These are phyloP conservation scores for Aspergillus calidoustus DNA, from an alignment of 2,329 filamentous ascomycete genomes.

Conservation along the genomic window DNA sequence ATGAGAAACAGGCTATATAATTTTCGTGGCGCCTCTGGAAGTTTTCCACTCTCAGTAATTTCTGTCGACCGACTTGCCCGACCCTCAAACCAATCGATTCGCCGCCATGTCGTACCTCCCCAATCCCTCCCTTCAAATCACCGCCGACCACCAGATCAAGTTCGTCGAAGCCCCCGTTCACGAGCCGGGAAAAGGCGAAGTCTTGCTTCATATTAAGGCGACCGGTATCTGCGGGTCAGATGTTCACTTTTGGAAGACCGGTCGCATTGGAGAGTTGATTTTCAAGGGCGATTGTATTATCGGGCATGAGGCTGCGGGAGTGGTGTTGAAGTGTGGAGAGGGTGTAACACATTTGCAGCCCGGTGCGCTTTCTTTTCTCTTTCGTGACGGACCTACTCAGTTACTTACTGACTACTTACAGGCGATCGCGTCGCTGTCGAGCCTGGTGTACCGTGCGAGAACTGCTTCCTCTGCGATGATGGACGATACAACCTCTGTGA, in stretches of 20 bases:
- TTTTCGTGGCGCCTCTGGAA: background rate
- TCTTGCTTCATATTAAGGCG: slow-evolving; percentile 64
- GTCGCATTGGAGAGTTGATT: slow-evolving; percentile 65
- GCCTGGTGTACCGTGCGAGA: slow-evolving; percentile 66
- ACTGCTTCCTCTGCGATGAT: slow-evolving; percentile 62
- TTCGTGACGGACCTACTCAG: background rate
- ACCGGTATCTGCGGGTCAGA: slow-evolving; percentile 72
- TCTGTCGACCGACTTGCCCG: background rate
- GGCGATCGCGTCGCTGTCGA: slow-evolving; percentile 71
- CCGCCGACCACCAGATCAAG: slow-evolving; percentile 64
- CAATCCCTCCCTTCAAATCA: slow-evolving; percentile 65
- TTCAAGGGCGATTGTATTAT: slow-evolving; percentile 68
- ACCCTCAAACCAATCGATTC: background rate
- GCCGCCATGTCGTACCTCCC: slow-evolving; percentile 20
- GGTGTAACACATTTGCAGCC: slow-evolving; percentile 58
- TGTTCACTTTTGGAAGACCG: slow-evolving; percentile 70
- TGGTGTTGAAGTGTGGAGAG: slow-evolving; percentile 62
- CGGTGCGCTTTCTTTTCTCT: slow-evolving; percentile 29
- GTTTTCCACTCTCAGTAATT: slow-evolving; percentile 14
- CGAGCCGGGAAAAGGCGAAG: slow-evolving; percentile 59
- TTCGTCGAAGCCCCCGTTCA: slow-evolving; percentile 61
- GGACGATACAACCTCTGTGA: slow-evolving; percentile 69
- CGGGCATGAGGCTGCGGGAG: slow-evolving; percentile 67
- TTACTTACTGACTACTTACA: slow-evolving; percentile 6
- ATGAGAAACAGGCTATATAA: background rate